A percentile compares a stretch with the other conserved stretches of the same genome.
Evolutionary conservation across 352 stramenopile genomes (phyloP).

Genomic region (Phytophthora chlamydospora): DNA sequence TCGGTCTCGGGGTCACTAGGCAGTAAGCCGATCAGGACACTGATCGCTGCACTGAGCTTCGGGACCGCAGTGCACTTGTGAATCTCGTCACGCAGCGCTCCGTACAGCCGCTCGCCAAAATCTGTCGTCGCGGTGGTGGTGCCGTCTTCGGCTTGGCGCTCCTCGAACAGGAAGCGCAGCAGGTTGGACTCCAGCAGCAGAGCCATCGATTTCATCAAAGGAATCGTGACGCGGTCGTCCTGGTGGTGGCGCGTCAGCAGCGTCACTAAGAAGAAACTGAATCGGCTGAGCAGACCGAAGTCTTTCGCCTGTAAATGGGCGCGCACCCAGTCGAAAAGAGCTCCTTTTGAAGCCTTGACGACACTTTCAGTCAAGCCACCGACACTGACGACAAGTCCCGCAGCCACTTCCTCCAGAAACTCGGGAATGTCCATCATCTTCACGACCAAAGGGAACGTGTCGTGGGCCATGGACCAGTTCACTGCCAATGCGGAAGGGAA

Average conservation of each 20-base stretch:
- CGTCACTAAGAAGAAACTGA: conserved; percentile 70
- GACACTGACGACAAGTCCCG: conserved; percentile 94
- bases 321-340: conserved; percentile 71
- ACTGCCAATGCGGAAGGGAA: conserved; percentile 59
- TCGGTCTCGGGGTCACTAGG: conserved; percentile 67
- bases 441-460: conserved; percentile 92
- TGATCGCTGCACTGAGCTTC: conserved; percentile 72
- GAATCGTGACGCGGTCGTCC: conserved; percentile 85
- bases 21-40: conserved; percentile 76
- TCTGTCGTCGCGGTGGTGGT: conserved; percentile 27
- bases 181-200: conserved; percentile 71
- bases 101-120: conserved; percentile 71
- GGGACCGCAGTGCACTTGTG: conserved; percentile 61
- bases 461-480: conserved; percentile 85
- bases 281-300: conserved; percentile 71
- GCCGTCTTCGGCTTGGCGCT: conserved; percentile 33
- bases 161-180: conserved; percentile 63
- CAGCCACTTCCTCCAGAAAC: conserved; percentile 86
- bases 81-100: conserved; percentile 71
- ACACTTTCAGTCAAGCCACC: conserved; percentile 96
- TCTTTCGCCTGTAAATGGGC: conserved; percentile 56
- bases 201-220: conserved; percentile 88
- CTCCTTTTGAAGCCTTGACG: conserved; percentile 75
- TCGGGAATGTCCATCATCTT: conserved; percentile 86
- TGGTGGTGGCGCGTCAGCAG: conserved; percentile 64